Conservation (phyloP, 192 early-diverging fungal genomes). For the Coemansia sp. region DNA sequence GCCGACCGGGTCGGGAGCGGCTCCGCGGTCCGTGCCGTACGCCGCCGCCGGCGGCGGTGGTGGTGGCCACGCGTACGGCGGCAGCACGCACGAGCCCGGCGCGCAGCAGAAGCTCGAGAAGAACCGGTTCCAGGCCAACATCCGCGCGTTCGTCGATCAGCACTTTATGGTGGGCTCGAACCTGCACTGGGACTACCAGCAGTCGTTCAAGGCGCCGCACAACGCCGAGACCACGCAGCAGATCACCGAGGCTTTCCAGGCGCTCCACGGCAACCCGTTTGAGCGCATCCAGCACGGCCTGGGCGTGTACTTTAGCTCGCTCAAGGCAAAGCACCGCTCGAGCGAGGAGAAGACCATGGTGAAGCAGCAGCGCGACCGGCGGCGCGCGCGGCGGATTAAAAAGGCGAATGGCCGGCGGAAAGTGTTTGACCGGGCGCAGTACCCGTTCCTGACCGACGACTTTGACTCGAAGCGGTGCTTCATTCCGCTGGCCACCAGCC, state of each 20-base stretch:
- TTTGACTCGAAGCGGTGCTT: constrained; percentile 31
- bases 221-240: constrained; percentile 46
- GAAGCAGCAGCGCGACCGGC: constrained; percentile 51
- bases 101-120: constrained; percentile 44
- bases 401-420: constrained; percentile 43
- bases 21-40: background rate
- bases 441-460: constrained; percentile 34
- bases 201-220: constrained; percentile 50
- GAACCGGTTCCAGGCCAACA: constrained; percentile 49
- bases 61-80: constrained; percentile 5
- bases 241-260: constrained; percentile 31
- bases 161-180: constrained; percentile 22
- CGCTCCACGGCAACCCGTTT: constrained; percentile 20
- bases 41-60: no score
- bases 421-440: constrained; percentile 25
- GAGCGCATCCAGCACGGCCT: constrained; percentile 51
- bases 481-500: constrained; percentile 43
- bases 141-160: constrained; percentile 48
- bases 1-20: constrained; percentile 8
- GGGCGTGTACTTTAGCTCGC: constrained; percentile 51
- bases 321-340: constrained; percentile 48
- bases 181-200: constrained; percentile 48
- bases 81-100: background rate
- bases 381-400: constrained; percentile 41
- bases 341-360: constrained; percentile 50